Base-by-base conservation (phyloP, 2,329 filamentous ascomycete genomes). In the Pseudogymnoascus sp. region DNA sequence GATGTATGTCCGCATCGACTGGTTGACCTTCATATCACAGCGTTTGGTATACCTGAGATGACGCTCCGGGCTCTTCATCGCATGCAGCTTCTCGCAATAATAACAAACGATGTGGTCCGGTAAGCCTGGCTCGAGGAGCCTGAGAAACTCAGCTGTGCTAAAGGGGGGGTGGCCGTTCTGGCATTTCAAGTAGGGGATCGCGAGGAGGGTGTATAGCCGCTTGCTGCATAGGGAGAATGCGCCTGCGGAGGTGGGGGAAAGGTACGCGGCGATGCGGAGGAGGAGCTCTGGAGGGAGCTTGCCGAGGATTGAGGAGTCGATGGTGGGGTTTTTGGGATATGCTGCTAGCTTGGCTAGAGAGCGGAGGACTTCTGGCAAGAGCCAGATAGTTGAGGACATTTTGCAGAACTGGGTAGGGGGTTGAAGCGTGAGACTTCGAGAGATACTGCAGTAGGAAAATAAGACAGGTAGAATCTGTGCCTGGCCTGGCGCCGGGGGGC, bases 231-330 rank as follows among this genome's bases (percentile, higher is more conserved):
- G 49, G 25, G 55, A 12, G 38, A 64, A 55, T 45, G 55, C 39
- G 28, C 22, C 28, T 22, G 58, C 58, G 22, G 62, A 62, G 16
- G 60, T 49, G 36, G 60, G 60, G 11, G 60, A 60, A 28, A 65
- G 60, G 52, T 58, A 60, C 1, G 19, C 22, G 16, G 52, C 55
- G 59, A 65, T 65, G 39, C 62, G 60, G 36, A 65, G 39, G 16
- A 64, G 58, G 52, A 65, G 52, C 58, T 65, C 64, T 8, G 39
- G 62, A 33, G 62, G 62, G 35, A 65, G 63, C n/a, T 60, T 62
- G 62, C 36, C 19, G 28, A 65, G 33, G 14, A 12, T 22, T 39
- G 62, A 65, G n/a, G 58, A 61, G 52, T 65, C 59, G 62, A 61
- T 39, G 12, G 49, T 41, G 39, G 30, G 38, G 38, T 5, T 3